Percentiles rank a stretch among this genome's conserved stretches.
phyloP scores from a whole-genome alignment of 306 rosid genomes.

The Canavalia gladiata region DNA sequence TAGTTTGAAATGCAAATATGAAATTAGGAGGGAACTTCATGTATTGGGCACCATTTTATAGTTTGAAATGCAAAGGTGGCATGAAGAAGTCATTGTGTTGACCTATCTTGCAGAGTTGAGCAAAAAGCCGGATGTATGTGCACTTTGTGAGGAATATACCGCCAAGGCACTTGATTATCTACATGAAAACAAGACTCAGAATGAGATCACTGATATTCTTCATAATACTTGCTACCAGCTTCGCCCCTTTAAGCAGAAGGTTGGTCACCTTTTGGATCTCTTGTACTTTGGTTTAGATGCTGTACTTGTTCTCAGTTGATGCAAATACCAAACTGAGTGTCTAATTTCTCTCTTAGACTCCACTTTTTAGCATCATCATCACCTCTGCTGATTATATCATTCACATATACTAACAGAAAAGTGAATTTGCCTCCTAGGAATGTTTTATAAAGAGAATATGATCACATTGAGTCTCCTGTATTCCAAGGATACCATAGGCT shows the following conservation, averaged over 20 bases:
- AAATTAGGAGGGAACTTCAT: no score
- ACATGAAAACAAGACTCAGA: constrained; percentile 71
- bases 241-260: constrained; percentile 62
- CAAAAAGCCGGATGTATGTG: constrained; percentile 62
- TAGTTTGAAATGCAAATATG: constrained; percentile 3
- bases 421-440: no score
- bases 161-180: constrained; percentile 75
- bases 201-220: constrained; percentile 67
- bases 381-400: no score
- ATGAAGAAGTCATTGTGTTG: constrained; percentile 18
- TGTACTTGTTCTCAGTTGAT: background rate
- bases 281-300: background rate
- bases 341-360: background rate
- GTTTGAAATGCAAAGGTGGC: background rate
- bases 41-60: no score
- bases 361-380: no score
- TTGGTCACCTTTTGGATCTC: constrained; percentile 37
- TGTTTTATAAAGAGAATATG: no score
- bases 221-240: constrained; percentile 59
- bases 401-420: no score
- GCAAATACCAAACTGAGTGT: constrained; percentile 4
- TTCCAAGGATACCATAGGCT: no score
- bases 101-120: constrained; percentile 46
- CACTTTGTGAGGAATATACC: constrained; percentile 80
- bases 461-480: no score